phyloP scores from a whole-genome alignment of 768 basidiomycete species.

The Mrakia gelida region DNA sequence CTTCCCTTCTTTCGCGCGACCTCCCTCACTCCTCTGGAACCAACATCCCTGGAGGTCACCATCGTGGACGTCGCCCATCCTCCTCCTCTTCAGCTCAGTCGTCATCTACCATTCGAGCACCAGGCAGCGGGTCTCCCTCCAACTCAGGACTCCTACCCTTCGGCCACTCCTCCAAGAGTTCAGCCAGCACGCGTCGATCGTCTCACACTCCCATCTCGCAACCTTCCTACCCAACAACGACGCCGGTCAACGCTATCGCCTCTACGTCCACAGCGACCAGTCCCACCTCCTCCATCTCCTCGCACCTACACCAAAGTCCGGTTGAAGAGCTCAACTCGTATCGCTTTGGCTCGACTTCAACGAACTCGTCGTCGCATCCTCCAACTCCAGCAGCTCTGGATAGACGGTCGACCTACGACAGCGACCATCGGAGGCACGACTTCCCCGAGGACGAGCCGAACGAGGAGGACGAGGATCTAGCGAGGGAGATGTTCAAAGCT shows the following conservation, averaged over 20 bases:
- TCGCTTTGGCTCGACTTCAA: constrained; percentile 23
- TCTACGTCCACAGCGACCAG: constrained; percentile 18
- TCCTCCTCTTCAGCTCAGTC: constrained; percentile 28
- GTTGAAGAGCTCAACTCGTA: constrained; percentile 21
- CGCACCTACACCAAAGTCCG: background rate
- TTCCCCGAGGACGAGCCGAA: constrained; percentile 7
- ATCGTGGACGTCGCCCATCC: constrained; percentile 24
- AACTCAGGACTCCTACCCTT: constrained; percentile 24
- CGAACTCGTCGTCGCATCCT: background rate
- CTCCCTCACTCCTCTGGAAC: background rate
- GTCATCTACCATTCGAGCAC: constrained; percentile 7
- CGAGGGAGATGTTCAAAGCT: constrained; percentile 27
- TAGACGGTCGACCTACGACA: constrained; percentile 23
- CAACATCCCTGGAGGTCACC: constrained; percentile 1
- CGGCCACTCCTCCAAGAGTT: constrained; percentile 15
- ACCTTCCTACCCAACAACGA: background rate
- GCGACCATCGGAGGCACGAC: constrained; percentile 5
- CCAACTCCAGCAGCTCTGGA: background rate
- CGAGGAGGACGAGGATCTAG: constrained; percentile 20
- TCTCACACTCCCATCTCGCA: constrained; percentile 18
- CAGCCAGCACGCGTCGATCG: background rate
- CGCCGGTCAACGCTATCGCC: constrained; percentile 7
- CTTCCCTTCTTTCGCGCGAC: constrained; percentile 22
- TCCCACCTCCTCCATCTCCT: background rate
- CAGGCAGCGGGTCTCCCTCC: background rate